These are phyloP conservation scores for Stentor coeruleus DNA, from an alignment of 73 alveolate genomes.

Conservation along the genomic window DNA sequence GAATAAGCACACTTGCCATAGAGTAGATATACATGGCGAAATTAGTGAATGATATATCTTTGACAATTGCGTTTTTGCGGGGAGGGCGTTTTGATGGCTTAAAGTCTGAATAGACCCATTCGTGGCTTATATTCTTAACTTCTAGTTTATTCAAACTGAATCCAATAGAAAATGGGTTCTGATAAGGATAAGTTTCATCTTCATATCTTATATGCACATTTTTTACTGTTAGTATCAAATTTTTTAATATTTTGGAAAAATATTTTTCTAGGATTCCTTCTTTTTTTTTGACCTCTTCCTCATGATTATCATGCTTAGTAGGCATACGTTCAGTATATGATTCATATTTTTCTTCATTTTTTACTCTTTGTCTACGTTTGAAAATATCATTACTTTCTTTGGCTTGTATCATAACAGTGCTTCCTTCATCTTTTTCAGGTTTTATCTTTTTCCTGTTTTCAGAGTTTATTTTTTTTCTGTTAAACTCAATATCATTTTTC, in stretches of 20 bases:
- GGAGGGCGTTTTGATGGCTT: background rate
- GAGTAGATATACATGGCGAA: background rate
- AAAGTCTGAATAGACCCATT: background rate
- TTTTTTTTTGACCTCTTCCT: background rate
- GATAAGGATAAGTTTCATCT: conserved; percentile 23
- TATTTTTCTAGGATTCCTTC: background rate
- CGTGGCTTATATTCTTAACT: background rate
- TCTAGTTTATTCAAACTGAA: background rate
- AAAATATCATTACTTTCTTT: background rate
- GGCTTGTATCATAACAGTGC: no score
- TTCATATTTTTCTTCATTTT: background rate
- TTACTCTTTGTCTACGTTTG: background rate
- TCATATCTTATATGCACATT: conserved; percentile 4
- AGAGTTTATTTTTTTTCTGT: no score
- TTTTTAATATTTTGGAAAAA: background rate
- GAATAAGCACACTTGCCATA: background rate
- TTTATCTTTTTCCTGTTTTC: no score
- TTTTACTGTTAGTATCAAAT: background rate
- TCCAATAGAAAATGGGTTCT: background rate
- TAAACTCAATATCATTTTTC: no score
- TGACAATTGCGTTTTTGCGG: background rate
- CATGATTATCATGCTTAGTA: background rate
- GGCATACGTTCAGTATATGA: background rate
- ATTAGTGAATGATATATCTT: background rate
- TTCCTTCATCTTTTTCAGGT: no score